Conservation (phyloP, 2,329 filamentous ascomycete species). For the Scedosporium dehoogii region DNA sequence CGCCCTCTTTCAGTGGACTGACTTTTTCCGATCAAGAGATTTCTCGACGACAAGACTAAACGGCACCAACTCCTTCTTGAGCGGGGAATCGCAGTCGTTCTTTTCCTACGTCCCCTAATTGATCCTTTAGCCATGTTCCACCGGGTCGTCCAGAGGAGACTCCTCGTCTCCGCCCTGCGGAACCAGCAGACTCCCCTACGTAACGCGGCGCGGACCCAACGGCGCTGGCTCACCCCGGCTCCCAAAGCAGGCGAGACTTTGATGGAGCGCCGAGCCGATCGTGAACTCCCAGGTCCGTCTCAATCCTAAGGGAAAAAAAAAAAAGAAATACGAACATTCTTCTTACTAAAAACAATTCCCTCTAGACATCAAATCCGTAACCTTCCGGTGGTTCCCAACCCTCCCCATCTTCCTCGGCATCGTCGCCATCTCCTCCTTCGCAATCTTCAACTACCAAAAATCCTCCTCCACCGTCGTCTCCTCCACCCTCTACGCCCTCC, state of each 20-base stretch:
- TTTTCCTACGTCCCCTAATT: neutral
- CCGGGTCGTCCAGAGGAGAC: constrained; percentile 3
- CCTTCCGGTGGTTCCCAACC: constrained; percentile 57
- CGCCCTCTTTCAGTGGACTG: neutral
- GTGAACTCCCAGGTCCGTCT: constrained; percentile 51
- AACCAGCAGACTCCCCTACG: constrained; percentile 7
- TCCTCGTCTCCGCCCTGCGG: constrained; percentile 1
- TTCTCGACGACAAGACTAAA: too few species aligned
- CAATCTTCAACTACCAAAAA: constrained; percentile 99
- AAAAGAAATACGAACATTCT: neutral
- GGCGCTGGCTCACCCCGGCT: constrained; percentile 41
- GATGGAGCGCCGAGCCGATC: constrained; percentile 54
- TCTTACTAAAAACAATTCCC: neutral
- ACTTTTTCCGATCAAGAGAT: neutral
- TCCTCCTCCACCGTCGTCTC: constrained; percentile 77
- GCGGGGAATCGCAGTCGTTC: neutral
- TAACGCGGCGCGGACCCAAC: constrained; percentile 18
- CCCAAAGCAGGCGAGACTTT: constrained; percentile 51
- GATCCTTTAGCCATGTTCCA: constrained; percentile 7
- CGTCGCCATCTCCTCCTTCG: constrained; percentile 61
- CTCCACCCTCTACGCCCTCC: constrained; percentile 82
- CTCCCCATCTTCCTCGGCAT: constrained; percentile 71
- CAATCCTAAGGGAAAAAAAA: neutral
- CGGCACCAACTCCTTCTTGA: neutral
- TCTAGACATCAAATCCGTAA: neutral